A percentile compares a stretch with the other conserved stretches of the same genome.
phyloP scores from a whole-genome alignment of 2,329 filamentous ascomycete genomes.

The Hypoxylon sp. region DNA sequence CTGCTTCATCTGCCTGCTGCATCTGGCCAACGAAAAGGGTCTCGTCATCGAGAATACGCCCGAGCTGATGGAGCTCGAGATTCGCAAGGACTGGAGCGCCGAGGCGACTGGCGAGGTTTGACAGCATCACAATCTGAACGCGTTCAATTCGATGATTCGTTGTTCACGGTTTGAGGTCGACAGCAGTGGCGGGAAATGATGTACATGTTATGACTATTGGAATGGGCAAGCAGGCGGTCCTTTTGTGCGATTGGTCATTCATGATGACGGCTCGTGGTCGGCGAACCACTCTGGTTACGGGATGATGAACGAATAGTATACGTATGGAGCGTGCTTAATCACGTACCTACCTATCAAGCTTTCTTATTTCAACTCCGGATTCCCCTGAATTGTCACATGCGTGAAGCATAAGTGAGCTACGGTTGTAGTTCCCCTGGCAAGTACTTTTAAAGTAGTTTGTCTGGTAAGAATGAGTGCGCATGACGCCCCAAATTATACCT shows the following conservation, averaged over 20 bases:
- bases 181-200: background rate
- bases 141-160: background rate
- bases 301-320: conserved; percentile 18
- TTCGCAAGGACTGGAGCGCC: conserved; percentile 73
- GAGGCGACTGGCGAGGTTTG: conserved; percentile 62
- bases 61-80: conserved; percentile 71
- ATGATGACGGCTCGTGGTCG: conserved; percentile 35
- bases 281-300: conserved; percentile 29
- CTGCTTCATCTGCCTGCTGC: conserved; percentile 94
- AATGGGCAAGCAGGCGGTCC: conserved; percentile 19
- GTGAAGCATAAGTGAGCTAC: background rate
- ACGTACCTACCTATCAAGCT: conserved; percentile 6
- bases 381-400: background rate
- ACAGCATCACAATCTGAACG: background rate
- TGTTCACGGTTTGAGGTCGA: background rate
- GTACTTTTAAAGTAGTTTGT: no score
- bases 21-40: conserved; percentile 94
- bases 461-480: no score
- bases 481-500: no score
- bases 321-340: conserved; percentile 13
- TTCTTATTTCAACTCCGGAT: background rate
- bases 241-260: conserved; percentile 25
- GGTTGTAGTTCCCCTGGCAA: background rate
- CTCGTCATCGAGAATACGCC: conserved; percentile 78
- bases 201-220: conserved; percentile 22